Base-by-base conservation (phyloP, 371 early-diverging fungal genomes). In the Saksenaea oblongispora region DNA sequence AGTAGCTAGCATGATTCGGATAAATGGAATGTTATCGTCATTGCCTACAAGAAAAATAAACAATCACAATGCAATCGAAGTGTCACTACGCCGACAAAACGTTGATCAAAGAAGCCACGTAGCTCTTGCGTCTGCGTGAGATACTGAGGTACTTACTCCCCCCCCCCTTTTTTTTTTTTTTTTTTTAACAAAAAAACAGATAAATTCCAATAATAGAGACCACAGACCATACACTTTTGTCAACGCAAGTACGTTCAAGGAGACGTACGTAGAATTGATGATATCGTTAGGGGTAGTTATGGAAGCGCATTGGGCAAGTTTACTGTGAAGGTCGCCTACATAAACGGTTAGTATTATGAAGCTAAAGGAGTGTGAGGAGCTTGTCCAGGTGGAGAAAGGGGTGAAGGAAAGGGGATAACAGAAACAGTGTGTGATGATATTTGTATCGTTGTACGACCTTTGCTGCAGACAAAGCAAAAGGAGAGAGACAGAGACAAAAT, bases 241-340 rank as follows among this genome's bases (percentile, higher is more conserved):
- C 15, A n/a, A n/a, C 39, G n/a, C n/a, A 39, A n/a, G n/a, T 39
- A n/a, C n/a, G 3, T 39, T 39, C 39, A 39, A 39, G 39, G 39
- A 39, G 39, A 39, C 39, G 3, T 39, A 39, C 39, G 39, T 14
- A n/a, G n/a, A n/a, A 39, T 47, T 47, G 51, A 47, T 47, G 51
- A 47, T 47, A 22, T 22, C 51, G 22, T n/a, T 10, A 47, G 51
- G 47, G 39, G 51, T 22, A 22, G 22, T 22, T 22, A 22, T 47
- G 24, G 39, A 47, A 47, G 22, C 51, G 51, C 51, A 47, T 47
- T 47, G 51, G 51, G 51, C 51, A 47, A 47, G 51, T 47, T 47
- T 47, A 47, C 51, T 22, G 24, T 47, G 22, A 22, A 47, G 51
- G 51, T 22, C 22, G 22, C 17, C 27, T 47, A 47, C 51, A 47